Evolutionary conservation across 192 early-diverging fungal species (phyloP).

Genomic region (Coemansia sp.): DNA sequence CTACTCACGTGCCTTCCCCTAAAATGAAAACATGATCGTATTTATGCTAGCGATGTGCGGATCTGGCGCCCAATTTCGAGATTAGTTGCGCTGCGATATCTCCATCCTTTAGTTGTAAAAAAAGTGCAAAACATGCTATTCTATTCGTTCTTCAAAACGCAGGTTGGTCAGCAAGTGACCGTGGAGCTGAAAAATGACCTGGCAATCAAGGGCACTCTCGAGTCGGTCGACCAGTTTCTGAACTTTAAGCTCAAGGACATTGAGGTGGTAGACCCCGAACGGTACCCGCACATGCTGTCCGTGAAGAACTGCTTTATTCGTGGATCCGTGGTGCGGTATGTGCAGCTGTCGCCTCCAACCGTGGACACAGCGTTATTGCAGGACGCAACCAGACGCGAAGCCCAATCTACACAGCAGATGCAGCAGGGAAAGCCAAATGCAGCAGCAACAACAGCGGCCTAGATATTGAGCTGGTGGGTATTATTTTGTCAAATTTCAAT

Average conservation of each 20-base stretch:
- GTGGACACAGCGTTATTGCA: constrained; percentile 96
- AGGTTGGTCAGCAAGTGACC: constrained; percentile 91
- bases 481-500: background rate
- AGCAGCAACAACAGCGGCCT: constrained; percentile 16
- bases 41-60: background rate
- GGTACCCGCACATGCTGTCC: constrained; percentile 97
- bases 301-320: constrained; percentile 99
- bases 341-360: constrained; percentile 79
- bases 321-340: constrained; percentile 98
- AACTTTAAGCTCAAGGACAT: constrained; percentile 98
- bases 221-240: constrained; percentile 98
- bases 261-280: constrained; percentile 74
- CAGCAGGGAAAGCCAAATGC: constrained; percentile 30
- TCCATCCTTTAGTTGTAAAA: background rate
- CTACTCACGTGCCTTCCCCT: background rate
- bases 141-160: constrained; percentile 99
- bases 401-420: constrained; percentile 56
- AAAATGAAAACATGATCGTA: background rate
- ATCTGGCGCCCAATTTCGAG: background rate
- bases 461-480: background rate
- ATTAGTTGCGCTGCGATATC: background rate
- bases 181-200: constrained; percentile 99
- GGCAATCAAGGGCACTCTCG: constrained; percentile 84
- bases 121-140: constrained; percentile 72
- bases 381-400: constrained; percentile 93